Base-by-base conservation (phyloP, 148 eudicot species). In the Persicaria maculosa region DNA sequence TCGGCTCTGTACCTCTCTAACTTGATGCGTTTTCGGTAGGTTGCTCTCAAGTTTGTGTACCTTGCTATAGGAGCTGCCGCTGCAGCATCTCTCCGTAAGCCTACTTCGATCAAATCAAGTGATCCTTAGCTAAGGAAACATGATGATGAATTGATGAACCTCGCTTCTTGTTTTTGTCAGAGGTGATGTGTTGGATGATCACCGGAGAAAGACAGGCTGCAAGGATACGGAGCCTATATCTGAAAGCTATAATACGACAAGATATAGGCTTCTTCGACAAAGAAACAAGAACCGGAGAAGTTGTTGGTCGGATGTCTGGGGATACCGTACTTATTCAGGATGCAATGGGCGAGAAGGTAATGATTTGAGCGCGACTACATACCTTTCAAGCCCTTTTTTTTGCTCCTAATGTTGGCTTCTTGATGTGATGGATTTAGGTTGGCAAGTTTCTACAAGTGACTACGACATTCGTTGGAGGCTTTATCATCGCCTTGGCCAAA, bases 361-460 rank as follows among this genome's bases (percentile, higher is more conserved):
- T 48, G 52, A 48, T 12, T 1, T 10, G 9, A 48, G 12, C 16
- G 10, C 2, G 67, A n/a, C 12, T n/a, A 9, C 7, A n/a, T 59
- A 7, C 17, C 8, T 14, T 16, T 19, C 22, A 1, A 3, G 1
- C 4, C 20, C 20, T 59, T 1, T 5, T 15, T 2, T 45, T 36
- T 3, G 50, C 15, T 44, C 31, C 47, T 44, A 45, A 31, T 16
- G 11, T 16, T 55, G 61, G 7, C 61, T 45, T 6, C 48, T 31
- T 72, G 40, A 19, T 73, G 31, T 53, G 44, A 31, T 72, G 80
- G 73, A 6, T 16, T n/a, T 17, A 88, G 91, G 91, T 86, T 53
- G 89, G 91, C 20, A 80, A 85, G 62, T 84, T 84, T 73, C 72
- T 80, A 72, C 91, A 88, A 68, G 68, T 88, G 67, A 45, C 79